These are phyloP conservation scores for Isabelozyma pseudorhagii DNA, from an alignment of 805 yeast genomes.

Conservation along the genomic window DNA sequence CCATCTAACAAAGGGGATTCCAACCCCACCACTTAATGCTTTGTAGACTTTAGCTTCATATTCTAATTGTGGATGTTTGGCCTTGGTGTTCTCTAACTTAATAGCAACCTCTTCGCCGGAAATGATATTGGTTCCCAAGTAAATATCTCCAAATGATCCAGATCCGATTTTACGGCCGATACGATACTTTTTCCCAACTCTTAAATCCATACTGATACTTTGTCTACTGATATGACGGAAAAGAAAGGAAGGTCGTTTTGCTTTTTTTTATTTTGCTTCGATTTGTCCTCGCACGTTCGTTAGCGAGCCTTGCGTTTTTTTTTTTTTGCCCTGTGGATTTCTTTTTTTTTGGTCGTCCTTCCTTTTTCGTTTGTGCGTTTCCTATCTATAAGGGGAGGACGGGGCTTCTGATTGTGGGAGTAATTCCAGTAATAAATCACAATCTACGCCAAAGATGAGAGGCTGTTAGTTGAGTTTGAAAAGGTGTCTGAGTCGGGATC, in stretches of 20 bases:
- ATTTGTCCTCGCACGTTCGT: background rate
- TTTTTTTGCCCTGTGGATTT: background rate
- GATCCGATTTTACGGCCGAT: constrained; percentile 95
- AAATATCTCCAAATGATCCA: constrained; percentile 97
- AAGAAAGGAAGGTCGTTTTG: background rate
- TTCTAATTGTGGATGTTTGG: constrained; percentile 95
- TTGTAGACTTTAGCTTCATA: constrained; percentile 96
- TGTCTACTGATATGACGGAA: background rate
- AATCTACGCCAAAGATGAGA: background rate
- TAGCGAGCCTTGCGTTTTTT: background rate
- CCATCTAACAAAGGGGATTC: constrained; percentile 91
- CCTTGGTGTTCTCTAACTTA: constrained; percentile 83
- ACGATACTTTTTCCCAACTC: constrained; percentile 92
- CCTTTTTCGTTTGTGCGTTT: background rate
- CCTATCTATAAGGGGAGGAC: background rate
- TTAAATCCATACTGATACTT: constrained; percentile 46
- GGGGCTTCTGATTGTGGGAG: too few relatives aligned
- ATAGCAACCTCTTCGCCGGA: constrained; percentile 98
- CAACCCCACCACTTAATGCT: constrained; percentile 93
- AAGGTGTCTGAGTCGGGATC: too few relatives aligned
- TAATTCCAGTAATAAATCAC: background rate
- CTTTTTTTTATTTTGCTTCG: background rate
- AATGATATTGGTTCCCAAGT: constrained; percentile 86
- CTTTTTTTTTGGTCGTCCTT: background rate
- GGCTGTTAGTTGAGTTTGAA: too few relatives aligned